Evolutionary conservation across 441 rosid species (phyloP), one percentile per base, ranked within the genome.

Genomic region (Arabidopsis hybrid): DNA sequence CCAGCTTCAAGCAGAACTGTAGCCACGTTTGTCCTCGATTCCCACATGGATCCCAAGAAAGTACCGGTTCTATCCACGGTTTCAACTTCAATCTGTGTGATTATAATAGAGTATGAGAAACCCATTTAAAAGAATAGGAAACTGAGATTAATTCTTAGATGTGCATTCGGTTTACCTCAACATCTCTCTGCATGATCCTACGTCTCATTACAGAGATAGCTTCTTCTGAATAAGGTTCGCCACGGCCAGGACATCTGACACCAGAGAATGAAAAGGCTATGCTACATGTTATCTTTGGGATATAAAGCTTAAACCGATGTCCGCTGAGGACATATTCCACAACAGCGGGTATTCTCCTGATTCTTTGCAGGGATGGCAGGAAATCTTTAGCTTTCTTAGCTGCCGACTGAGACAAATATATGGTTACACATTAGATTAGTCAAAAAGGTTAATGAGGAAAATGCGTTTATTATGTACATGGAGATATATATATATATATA

Each of bases 321-420:
- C 99, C 99, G n/a, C 99, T 96, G 26, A 96, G 87, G 57, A 93
- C 99, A 76, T 96, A 93, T 78, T 96, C 99, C 73, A 96, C 98
- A 65, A 91, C 71, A 18, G 99, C 99, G 66, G 97, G 71, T 55
- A 86, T 78, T 82, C 88, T 90, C 80, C 94, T 84, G 53, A 85
- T 87, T 57, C 93, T 81, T 45, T 87, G 96, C 66, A 96, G 83
- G 73, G 88, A 93, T 16, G 94, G 98, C 81, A 93, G 68, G 85
- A 90, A 91, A 75, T 93, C 99, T 80, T 82, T 90, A 32, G 97
- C 93, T 86, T 89, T 93, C 85, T 96, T 96, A 63, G 84, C 85
- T 13, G 95, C 80, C 21, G 87, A 84, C 99, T 94, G 89, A 60
- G 63, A 69, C 26, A 73, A 74, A 32, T 66, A 53, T 57, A 80